Conservation (phyloP, 2,329 filamentous ascomycete species). For the Juglanconis sp. region DNA sequence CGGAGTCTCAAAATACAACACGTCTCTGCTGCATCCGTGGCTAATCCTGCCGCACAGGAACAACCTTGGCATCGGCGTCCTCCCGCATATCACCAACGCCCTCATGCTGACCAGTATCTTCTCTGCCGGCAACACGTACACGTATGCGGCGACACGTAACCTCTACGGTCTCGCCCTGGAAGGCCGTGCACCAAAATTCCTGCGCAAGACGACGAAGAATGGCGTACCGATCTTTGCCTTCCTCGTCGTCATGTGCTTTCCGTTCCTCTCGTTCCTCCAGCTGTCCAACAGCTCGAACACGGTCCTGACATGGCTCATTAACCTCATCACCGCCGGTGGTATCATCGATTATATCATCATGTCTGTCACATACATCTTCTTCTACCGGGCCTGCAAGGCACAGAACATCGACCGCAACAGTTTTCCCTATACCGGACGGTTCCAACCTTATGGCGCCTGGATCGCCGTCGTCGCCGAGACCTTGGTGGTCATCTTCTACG, state of each 20-base stretch:
- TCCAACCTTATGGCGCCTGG: slow-evolving; percentile 57
- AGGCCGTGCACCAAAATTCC: slow-evolving; percentile 31
- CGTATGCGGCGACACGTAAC: slow-evolving; percentile 17
- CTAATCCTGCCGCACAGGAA: slow-evolving; percentile 18
- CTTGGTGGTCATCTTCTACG: slow-evolving; percentile 48
- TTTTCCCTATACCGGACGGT: slow-evolving; percentile 55
- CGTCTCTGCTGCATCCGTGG: not conserved
- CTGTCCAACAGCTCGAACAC: slow-evolving; percentile 11
- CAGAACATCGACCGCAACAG: slow-evolving; percentile 35
- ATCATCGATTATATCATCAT: slow-evolving; percentile 60
- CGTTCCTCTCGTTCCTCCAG: slow-evolving; percentile 34
- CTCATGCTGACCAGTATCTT: slow-evolving; percentile 27
- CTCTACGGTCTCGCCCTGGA: slow-evolving; percentile 18
- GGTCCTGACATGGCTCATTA: slow-evolving; percentile 46
- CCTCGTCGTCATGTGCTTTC: slow-evolving; percentile 49
- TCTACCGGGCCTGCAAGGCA: slow-evolving; percentile 14
- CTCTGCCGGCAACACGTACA: slow-evolving; percentile 19
- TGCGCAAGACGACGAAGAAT: slow-evolving; percentile 56
- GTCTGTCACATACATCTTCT: slow-evolving; percentile 18
- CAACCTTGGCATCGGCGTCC: slow-evolving; percentile 48
- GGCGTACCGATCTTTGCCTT: slow-evolving; percentile 62
- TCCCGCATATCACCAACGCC: slow-evolving; percentile 58
- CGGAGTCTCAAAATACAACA: no score
- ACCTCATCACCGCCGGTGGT: slow-evolving; percentile 54
- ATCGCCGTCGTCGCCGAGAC: slow-evolving; percentile 41